Base-by-base conservation (phyloP, 2,329 filamentous ascomycete genomes). In the Harringtonia aguacate region DNA sequence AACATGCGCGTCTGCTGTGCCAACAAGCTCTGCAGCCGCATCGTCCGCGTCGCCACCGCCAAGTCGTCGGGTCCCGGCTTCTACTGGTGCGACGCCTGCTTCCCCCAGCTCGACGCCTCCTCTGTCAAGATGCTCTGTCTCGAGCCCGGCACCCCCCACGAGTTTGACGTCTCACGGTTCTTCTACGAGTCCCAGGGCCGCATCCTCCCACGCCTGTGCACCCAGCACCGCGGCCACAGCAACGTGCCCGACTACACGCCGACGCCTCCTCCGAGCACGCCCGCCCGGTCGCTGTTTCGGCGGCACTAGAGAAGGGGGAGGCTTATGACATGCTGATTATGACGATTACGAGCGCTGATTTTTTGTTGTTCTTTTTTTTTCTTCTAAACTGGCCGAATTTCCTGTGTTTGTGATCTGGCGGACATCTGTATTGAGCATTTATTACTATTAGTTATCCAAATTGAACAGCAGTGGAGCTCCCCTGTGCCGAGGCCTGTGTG, bases 21-120 rank as follows among this genome's bases (percentile, higher is more conserved):
- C 8, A 66, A 65, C 51, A 65, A 64, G 45, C 54, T 66, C 18
- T 66, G 63, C 46, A 50, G 60, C 12, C 52, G 50, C 39, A 64
- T 64, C 31, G 41, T 65, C 4, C 50, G 47, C 22, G 41, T 53
- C 0, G 43, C 51, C 13, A 53, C 39, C 9, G 53, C 53, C 56
- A 49, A 3, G 46, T 50, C 1, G 47, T 54, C 30, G 55, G 50
- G 29, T 29, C 54, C 56, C 0, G 55, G 55, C 0, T 53, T 54
- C 24, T 50, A 52, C 36, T 62, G 61, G 61, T 63, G 61, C 41
- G 46, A 53, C 33, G 17, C n/a, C 1, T 64, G 61, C 45, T 61
- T 53, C 54, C 55, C 54, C 13, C 58, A 64, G 49, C 24, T 64
- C 17, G 24, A 41, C 1, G 33, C 41, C n/a, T 55, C 53, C 0